These are phyloP conservation scores for Karstenula rhodostoma DNA, from an alignment of 2,329 filamentous ascomycete genomes.

Conservation along the genomic window DNA sequence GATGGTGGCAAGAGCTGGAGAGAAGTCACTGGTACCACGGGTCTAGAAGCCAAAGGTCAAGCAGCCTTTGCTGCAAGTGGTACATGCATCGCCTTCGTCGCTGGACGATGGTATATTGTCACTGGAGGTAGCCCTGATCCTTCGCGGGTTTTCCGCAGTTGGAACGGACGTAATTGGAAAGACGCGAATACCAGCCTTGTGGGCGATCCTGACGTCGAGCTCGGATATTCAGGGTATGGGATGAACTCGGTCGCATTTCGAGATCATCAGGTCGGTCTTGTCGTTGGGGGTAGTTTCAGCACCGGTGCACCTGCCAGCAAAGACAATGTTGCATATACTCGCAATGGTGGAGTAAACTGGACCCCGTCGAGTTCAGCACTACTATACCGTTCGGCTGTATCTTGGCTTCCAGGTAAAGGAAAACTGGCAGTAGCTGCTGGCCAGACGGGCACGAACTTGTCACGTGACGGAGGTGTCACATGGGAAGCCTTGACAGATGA, in stretches of 20 bases:
- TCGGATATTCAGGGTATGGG: constrained; percentile 8
- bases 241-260: constrained; percentile 7
- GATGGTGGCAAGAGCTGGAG: constrained; percentile 7
- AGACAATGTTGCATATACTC: constrained; percentile 2
- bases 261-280: not conserved
- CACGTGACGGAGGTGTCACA: constrained; percentile 4
- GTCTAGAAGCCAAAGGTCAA: constrained; percentile 4
- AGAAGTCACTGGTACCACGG: not conserved
- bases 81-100: not conserved
- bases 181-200: constrained; percentile 4
- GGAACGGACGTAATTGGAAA: not conserved
- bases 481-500: constrained; percentile 3
- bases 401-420: not conserved
- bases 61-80: constrained; percentile 11
- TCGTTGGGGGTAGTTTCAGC: constrained; percentile 9
- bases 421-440: constrained; percentile 7
- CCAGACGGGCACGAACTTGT: constrained; percentile 4
- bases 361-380: not conserved
- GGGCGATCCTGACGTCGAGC: constrained; percentile 8
- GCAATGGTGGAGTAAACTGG: constrained; percentile 3
- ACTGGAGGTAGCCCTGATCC: constrained; percentile 7
- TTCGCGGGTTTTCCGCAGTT: constrained; percentile 6
- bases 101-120: constrained; percentile 6
- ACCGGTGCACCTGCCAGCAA: constrained; percentile 1
- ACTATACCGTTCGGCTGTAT: constrained; percentile 2